Percentiles rank a stretch among this genome's conserved stretches.
Conservation (phyloP, 148 eudicot genomes). For the Silene latifolia region DNA sequence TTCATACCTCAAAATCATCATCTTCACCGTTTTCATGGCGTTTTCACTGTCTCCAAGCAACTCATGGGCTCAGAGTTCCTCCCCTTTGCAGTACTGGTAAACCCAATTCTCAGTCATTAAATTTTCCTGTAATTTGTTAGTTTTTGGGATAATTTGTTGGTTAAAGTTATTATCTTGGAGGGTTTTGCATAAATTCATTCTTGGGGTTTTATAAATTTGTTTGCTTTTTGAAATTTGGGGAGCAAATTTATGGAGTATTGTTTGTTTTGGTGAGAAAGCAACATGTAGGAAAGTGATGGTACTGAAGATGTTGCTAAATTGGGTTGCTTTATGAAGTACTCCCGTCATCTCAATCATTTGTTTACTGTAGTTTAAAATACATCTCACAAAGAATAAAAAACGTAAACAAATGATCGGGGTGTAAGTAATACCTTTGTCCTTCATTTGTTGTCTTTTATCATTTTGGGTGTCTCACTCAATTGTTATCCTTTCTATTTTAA, state of each 20-base stretch:
- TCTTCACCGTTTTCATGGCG: slow-evolving; percentile 6
- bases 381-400: too few relatives aligned
- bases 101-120: not conserved
- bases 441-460: too few relatives aligned
- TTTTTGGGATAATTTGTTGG: not conserved
- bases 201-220: not conserved
- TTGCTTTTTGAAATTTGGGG: not conserved
- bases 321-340: not conserved
- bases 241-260: not conserved
- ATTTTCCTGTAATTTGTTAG: not conserved
- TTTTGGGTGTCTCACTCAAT: too few relatives aligned
- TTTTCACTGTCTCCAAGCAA: slow-evolving; percentile 12
- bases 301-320: not conserved
- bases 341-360: not conserved
- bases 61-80: slow-evolving; percentile 20
- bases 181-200: not conserved
- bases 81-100: slow-evolving; percentile 36
- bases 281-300: not conserved
- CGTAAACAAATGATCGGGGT: too few relatives aligned
- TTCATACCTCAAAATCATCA: not conserved
- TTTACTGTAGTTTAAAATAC: not conserved
- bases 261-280: not conserved
- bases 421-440: too few relatives aligned
- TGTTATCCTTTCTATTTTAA: too few relatives aligned
- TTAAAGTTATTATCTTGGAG: not conserved